phyloP scores from a whole-genome alignment of 805 yeast species.

The Clavispora phyllophila region DNA sequence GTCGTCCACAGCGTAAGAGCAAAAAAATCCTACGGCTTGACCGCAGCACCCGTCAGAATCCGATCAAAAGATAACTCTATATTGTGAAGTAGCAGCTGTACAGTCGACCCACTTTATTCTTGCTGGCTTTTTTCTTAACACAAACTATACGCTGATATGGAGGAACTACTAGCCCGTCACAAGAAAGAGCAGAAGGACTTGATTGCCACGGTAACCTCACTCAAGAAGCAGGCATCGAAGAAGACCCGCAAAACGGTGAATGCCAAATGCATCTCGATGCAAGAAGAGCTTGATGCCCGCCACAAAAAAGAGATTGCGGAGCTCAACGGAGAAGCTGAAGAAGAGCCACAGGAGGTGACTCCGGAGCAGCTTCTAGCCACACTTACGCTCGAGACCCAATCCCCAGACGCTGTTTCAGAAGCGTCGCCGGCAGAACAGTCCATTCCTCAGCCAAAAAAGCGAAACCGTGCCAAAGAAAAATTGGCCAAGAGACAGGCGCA shows the following conservation, averaged over 20 bases:
- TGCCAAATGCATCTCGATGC: constrained; percentile 55
- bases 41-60: not conserved
- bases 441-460: constrained; percentile 24
- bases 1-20: not conserved
- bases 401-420: not conserved
- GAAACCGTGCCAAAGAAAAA: constrained; percentile 83
- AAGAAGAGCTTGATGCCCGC: constrained; percentile 45
- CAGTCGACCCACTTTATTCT: not conserved
- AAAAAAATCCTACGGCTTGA: not conserved
- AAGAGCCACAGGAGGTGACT: constrained; percentile 34
- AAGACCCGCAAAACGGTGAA: constrained; percentile 67
- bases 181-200: constrained; percentile 65
- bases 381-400: constrained; percentile 3
- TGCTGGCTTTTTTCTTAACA: too few relatives aligned
- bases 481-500: constrained; percentile 73
- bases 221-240: constrained; percentile 81
- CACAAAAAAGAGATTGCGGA: constrained; percentile 51
- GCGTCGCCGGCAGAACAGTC: not conserved
- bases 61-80: too few relatives aligned
- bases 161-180: constrained; percentile 55
- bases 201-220: constrained; percentile 59
- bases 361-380: constrained; percentile 58
- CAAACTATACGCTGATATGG: constrained; percentile 21
- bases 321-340: constrained; percentile 6
- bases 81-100: too few relatives aligned